Conservation (phyloP, 169 alveolate genomes). For the Plasmodium cynomolgi region DNA sequence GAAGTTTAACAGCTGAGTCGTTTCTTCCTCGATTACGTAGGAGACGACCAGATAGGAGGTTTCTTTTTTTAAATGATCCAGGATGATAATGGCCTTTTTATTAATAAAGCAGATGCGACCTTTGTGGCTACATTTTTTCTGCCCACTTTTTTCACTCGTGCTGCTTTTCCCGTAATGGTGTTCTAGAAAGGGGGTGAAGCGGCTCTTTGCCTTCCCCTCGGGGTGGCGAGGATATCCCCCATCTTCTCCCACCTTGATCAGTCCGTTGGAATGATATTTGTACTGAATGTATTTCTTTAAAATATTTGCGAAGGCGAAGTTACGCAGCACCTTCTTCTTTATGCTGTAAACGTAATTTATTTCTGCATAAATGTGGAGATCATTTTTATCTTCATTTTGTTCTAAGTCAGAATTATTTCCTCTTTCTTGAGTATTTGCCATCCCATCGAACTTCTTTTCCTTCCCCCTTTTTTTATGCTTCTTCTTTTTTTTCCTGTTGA, state of each 20-base stretch:
- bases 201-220: background rate
- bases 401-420: background rate
- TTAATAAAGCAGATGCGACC: background rate
- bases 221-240: background rate
- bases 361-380: background rate
- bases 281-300: slow-evolving; percentile 13
- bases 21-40: background rate
- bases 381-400: background rate
- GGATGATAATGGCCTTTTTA: slow-evolving; percentile 5
- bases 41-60: slow-evolving; percentile 1
- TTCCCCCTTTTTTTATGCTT: background rate
- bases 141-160: background rate
- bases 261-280: slow-evolving; percentile 1
- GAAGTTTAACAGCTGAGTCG: background rate
- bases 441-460: background rate
- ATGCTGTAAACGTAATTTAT: background rate
- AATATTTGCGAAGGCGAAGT: background rate
- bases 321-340: background rate
- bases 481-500: slow-evolving; percentile 15
- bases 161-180: background rate
- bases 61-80: slow-evolving; percentile 24
- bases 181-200: slow-evolving; percentile 4
- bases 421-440: background rate
- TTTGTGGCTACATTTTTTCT: background rate
- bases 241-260: background rate